Evolutionary conservation across 768 basidiomycete genomes (phyloP), one percentile per base, ranked within the genome.

Genomic region (Russula compacta): DNA sequence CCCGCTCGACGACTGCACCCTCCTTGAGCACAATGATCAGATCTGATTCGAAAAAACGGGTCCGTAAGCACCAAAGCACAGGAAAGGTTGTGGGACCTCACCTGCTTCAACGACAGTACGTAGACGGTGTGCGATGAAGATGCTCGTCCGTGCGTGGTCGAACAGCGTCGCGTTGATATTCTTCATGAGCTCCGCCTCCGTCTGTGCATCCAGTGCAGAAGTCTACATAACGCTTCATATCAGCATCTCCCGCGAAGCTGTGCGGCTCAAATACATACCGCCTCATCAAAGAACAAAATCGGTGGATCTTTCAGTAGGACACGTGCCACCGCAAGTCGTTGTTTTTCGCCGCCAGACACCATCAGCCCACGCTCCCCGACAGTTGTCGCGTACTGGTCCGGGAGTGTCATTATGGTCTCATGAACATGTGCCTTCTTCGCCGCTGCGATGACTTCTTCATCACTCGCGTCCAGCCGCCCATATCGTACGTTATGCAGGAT

Each of bases 271-370:
- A 21, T 11, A 10, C 91, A 69, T 67, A 94, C 94, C 43, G 97
- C 97, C 73, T 99, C 97, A 69, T 99, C 97, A 69, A 99, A 99
- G 77, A 98, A 98, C 68, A 98, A 69, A 67, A 98, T 98, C 12
- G 89, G 87, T 0, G 97, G 95, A 71, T 99, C 89, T 75, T 98
- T 98, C 52, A 98, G 73, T 67, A 99, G 73, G 38, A 95, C 85
- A 29, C 97, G 78, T 24, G 97, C 97, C 17, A 99, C 91, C 3
- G 97, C 97, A 67, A 99, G 73, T 53, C 97, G 75, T 77, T 99
- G 97, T 74, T 99, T 99, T 80, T 99, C 97, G 1, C 97, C 97
- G 0, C 97, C 97, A 40, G 92, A 95, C 51, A 99, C 92, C 97
- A 99, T 99, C 70, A 98, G 72, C 5, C 97, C 97, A 43, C 97